Evolutionary conservation across 208 protist genomes (phyloP), one percentile per base, ranked within the genome.

Genomic region (Trypanosoma congolense): DNA sequence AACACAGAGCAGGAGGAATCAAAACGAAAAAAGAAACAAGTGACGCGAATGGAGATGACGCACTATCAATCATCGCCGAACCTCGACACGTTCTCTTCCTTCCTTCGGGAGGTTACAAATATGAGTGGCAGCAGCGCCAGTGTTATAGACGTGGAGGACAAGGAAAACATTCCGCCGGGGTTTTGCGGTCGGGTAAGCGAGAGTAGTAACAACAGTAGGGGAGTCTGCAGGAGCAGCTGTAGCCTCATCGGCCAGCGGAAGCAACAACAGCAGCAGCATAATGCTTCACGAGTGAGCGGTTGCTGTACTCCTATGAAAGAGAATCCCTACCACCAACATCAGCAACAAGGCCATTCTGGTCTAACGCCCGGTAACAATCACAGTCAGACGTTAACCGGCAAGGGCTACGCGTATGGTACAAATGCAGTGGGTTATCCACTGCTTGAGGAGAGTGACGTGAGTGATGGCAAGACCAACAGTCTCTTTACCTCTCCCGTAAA

Each of bases 91-190:
- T 61, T 61, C 19, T 40, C 54, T 12, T 36, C 61, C 3, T 61
- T 68, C 22, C 24, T 68, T 35, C 61, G 61, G 40, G 61, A 68
- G 16, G 56, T 68, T 28, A 68, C 54, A 1, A 68, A 68, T 25
- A 52, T 42, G 5, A 44, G 14, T 44, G n/a, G 12, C 12, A 46
- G 33, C 33, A 12, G 33, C 33, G n/a, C 35, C 35, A 14, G 10
- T 40, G 31, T 25, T 3, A 14, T 46, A 2, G 19, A 12, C 25
- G 4, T 1, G 1, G 61, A 68, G 24, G 61, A 68, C 26, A 68
- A 68, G 40, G 61, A 68, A 35, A 68, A 68, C 30, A 51, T 68
- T 28, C 53, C 44, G 14, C 61, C 61, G 24, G 58, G 26, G 40
- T 26, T 41, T 55, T 25, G 53, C 40, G 47, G 18, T 1, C 16